Evolutionary conservation across 306 rosid species (phyloP), one percentile per base, ranked within the genome.

Genomic region (Leucaena leucocephala): DNA sequence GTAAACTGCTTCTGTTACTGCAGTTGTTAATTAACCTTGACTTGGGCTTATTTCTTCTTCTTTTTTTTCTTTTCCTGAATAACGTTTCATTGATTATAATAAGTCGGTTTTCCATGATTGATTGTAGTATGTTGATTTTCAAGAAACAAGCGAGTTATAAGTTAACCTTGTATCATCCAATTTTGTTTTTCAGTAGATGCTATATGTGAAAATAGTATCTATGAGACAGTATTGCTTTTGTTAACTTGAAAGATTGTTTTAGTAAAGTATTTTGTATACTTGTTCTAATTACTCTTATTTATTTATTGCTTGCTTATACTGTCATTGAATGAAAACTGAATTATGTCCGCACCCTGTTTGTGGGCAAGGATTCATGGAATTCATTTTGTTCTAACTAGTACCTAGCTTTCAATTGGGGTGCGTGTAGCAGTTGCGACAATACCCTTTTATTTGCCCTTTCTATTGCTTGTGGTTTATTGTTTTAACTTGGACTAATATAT

Each of bases 391-490:
- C 59, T 63, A 52, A 61, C 19, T 19, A 69, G 27, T 36, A 39
- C 4, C 67, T 68, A 46, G 72, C 40, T 38, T 75, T 75, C 70
- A 43, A 38, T 69, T 64, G 72, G 67, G 39, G 39, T 2, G 39
- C 2, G 39, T 2, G 27, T 27, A 27, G 68, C 68, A 36, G 68
- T 76, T 33, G 68, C 68, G 22, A 58, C 62, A 33, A n/a, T 52
- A 39, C 75, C 36, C 16, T 48, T 80, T 12, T 43, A 15, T 77
- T 71, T 49, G 16, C 72, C 58, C 54, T 45, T 44, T 76, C 64
- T 57, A 57, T 72, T 77, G 46, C 63, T 77, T 77, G 35, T 50
- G 46, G 45, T 35, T 6, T 71, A 1, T 64, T 34, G 13, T 12
- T 14, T 33, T 76, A 46, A 40, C 54, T 62, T 44, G 54, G 61